Conservation (phyloP, 1,284 basidiomycete genomes). For the Ustilago trichophora region DNA sequence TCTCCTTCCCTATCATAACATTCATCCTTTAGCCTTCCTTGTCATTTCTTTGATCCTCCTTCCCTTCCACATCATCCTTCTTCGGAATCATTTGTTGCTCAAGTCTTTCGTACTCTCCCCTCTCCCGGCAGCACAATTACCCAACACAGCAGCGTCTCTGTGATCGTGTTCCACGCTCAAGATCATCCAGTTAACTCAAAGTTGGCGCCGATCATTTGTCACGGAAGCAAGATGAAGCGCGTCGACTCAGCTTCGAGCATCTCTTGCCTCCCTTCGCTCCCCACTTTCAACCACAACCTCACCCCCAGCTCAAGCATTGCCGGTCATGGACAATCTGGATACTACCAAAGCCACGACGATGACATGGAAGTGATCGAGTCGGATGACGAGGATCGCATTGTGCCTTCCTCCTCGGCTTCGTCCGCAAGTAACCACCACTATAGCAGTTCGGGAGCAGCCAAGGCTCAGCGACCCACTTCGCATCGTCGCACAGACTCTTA, state of each 20-base stretch:
- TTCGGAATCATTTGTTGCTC: no score
- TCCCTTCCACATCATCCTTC: no score
- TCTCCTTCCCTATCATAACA: no score
- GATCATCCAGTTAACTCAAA: no score
- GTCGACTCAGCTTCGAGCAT: conserved; percentile 14
- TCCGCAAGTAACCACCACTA: conserved; percentile 13
- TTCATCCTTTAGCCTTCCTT: no score
- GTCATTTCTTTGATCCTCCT: no score
- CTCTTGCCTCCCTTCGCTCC: conserved; percentile 23
- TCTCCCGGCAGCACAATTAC: no score
- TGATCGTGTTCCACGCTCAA: no score
- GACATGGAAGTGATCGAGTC: conserved; percentile 33
- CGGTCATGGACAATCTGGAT: conserved; percentile 4
- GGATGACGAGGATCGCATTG: conserved; percentile 20
- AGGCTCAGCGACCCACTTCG: conserved; percentile 1
- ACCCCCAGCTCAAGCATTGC: conserved; percentile 11
- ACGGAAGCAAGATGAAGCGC: conserved; percentile 22
- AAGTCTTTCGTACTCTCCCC: no score
- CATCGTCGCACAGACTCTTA: conserved; percentile 24
- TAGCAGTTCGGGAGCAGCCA: not conserved
- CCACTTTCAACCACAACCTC: conserved; percentile 17
- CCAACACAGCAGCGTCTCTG: no score
- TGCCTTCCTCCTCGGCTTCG: conserved; percentile 11
- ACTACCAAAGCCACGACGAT: conserved; percentile 6
- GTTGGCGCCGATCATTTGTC: no score